phyloP scores from a whole-genome alignment of 1,284 basidiomycete genomes.

The Sphaerobolus stellatus region DNA sequence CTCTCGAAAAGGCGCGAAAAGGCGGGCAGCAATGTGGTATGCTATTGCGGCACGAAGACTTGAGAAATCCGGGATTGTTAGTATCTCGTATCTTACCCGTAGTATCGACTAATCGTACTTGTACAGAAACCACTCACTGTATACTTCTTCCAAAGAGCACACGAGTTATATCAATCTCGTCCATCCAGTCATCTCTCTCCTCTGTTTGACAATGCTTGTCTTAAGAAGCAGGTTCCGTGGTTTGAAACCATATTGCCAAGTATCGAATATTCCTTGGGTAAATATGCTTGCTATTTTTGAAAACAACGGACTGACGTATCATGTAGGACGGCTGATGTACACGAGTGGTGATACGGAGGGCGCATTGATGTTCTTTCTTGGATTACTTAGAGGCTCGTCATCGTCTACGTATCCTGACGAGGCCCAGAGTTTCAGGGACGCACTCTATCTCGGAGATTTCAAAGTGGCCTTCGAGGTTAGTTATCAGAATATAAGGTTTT shows the following conservation, averaged over 20 bases:
- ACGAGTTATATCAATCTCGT: constrained; percentile 52
- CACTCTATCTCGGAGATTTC: constrained; percentile 74
- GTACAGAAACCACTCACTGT: constrained; percentile 76
- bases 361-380: constrained; percentile 68
- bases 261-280: constrained; percentile 76
- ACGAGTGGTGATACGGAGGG: constrained; percentile 70
- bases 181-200: constrained; percentile 63
- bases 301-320: neutral
- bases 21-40: constrained; percentile 75
- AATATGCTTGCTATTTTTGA: constrained; percentile 12
- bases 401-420: constrained; percentile 11
- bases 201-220: constrained; percentile 69
- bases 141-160: constrained; percentile 70
- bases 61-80: constrained; percentile 77
- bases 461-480: constrained; percentile 69
- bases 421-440: constrained; percentile 44
- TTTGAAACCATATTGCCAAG: constrained; percentile 66
- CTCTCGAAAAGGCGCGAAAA: constrained; percentile 47
- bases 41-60: constrained; percentile 67
- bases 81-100: constrained; percentile 27
- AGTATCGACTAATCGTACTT: neutral
- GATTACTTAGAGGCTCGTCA: constrained; percentile 47
- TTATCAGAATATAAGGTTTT: constrained; percentile 6
- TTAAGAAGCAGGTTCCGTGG: constrained; percentile 36
- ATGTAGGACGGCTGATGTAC: constrained; percentile 67